These are phyloP conservation scores for Trichophaea hybrida DNA, from an alignment of 2,329 filamentous ascomycete species.

Conservation along the genomic window DNA sequence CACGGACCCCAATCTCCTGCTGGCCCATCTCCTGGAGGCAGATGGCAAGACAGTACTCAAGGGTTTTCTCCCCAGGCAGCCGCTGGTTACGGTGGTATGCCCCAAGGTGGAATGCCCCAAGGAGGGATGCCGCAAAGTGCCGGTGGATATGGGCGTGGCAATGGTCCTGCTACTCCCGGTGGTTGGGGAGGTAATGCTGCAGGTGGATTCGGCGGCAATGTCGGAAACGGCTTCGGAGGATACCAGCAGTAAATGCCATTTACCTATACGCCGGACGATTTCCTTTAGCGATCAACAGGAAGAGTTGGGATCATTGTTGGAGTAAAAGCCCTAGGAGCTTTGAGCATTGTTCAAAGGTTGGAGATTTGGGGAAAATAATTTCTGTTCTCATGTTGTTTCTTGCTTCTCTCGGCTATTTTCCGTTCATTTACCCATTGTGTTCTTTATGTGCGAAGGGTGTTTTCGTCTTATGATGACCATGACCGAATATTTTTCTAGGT, in stretches of 20 bases:
- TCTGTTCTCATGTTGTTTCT: not conserved
- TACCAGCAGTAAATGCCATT: slow-evolving; percentile 37
- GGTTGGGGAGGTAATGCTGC: slow-evolving; percentile 41
- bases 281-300: not conserved
- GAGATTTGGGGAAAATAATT: not conserved
- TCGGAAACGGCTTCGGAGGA: slow-evolving; percentile 47
- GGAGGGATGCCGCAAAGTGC: slow-evolving; percentile 45
- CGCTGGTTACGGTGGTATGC: slow-evolving; percentile 47
- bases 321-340: not conserved
- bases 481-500: not conserved
- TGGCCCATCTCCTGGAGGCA: slow-evolving; percentile 41
- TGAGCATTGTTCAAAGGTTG: not conserved
- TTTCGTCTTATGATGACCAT: not conserved
- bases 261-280: not conserved
- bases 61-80: slow-evolving; percentile 48
- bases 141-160: slow-evolving; percentile 70
- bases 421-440: not conserved
- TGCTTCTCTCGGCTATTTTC: not conserved
- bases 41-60: slow-evolving; percentile 47
- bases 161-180: slow-evolving; percentile 30
- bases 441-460: not conserved
- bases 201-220: slow-evolving; percentile 43
- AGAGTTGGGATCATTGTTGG: not conserved
- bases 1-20: slow-evolving; percentile 32
- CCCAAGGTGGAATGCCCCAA: slow-evolving; percentile 39